These are phyloP conservation scores for Grammothele lineata DNA, from an alignment of 768 basidiomycete genomes.

Conservation along the genomic window DNA sequence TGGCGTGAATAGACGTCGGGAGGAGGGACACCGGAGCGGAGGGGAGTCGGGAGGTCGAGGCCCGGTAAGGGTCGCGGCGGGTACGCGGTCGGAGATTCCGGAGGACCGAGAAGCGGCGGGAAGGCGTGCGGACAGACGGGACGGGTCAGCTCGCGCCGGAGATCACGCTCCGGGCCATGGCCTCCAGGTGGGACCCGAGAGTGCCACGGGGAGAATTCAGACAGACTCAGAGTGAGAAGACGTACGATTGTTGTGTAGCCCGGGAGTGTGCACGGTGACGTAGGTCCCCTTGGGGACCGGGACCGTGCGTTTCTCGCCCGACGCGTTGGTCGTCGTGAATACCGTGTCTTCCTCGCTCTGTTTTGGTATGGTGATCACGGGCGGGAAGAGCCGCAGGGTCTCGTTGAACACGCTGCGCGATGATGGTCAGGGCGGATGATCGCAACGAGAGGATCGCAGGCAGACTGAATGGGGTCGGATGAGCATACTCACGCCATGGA, in stretches of 20 bases:
- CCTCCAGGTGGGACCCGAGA: background rate
- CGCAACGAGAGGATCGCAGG: background rate
- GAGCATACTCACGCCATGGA: constrained; percentile 24
- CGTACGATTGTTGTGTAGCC: constrained; percentile 33
- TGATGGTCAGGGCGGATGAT: no score
- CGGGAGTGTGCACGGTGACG: constrained; percentile 25
- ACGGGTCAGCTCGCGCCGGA: no score
- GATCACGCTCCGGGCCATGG: no score
- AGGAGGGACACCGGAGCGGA: background rate
- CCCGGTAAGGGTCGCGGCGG: no score
- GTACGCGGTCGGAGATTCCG: no score
- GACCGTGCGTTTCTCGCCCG: constrained; percentile 22
- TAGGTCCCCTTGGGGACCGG: constrained; percentile 25
- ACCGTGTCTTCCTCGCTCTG: constrained; percentile 24
- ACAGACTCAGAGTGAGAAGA: background rate
- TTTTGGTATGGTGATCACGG: constrained; percentile 25
- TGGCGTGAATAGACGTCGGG: no score
- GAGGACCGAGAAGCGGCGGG: background rate
- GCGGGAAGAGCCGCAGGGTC: constrained; percentile 31
- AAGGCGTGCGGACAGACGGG: no score
- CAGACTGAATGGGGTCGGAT: no score
- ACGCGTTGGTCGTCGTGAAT: constrained; percentile 22
- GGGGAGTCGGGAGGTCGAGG: no score
- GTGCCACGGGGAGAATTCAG: background rate
- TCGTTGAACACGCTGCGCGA: constrained; percentile 31